Percentiles rank a stretch among this genome's conserved stretches.
Conservation (phyloP, 495 filamentous ascomycete genomes). For the Physcia stellaris region DNA sequence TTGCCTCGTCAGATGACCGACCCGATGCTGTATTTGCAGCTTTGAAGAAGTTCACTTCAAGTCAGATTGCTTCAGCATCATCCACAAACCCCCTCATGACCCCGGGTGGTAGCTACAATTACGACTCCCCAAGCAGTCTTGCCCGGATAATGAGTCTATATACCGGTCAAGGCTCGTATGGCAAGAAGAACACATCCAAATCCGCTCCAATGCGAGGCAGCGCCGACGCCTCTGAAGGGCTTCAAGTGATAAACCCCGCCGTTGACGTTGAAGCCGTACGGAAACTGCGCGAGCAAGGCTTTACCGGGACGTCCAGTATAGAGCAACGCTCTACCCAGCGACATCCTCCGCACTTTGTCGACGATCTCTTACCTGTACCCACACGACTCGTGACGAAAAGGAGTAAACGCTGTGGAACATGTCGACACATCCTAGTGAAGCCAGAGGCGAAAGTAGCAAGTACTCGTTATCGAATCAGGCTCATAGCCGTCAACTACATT, state of each 20-base stretch:
- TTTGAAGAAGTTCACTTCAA: constrained; percentile 57
- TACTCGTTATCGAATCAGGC: constrained; percentile 76
- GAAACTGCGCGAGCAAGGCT: constrained; percentile 31
- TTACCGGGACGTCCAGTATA: constrained; percentile 38
- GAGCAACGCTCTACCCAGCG: constrained; percentile 35
- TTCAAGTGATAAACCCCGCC: constrained; percentile 37
- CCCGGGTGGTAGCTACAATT: constrained; percentile 42
- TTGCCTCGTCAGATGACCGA: too few species aligned
- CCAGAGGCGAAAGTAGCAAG: constrained; percentile 81
- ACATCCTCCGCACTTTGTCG: constrained; percentile 38
- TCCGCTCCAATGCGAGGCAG: constrained; percentile 67
- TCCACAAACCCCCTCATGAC: constrained; percentile 38
- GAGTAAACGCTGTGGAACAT: constrained; percentile 80
- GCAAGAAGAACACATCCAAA: constrained; percentile 56
- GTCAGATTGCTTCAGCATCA: constrained; percentile 47
- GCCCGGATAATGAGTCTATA: constrained; percentile 88
- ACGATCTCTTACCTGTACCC: constrained; percentile 64
- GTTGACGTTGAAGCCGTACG: constrained; percentile 34
- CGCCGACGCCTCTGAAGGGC: constrained; percentile 50
- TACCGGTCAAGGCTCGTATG: constrained; percentile 43
- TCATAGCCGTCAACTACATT: constrained; percentile 81
- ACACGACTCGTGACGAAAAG: constrained; percentile 79
- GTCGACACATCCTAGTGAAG: constrained; percentile 88
- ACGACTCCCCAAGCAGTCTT: constrained; percentile 63
- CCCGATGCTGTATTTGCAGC: too few species aligned